Conservation (phyloP, 2,329 filamentous ascomycete genomes). For the Fusarium sterilihyphosum region DNA sequence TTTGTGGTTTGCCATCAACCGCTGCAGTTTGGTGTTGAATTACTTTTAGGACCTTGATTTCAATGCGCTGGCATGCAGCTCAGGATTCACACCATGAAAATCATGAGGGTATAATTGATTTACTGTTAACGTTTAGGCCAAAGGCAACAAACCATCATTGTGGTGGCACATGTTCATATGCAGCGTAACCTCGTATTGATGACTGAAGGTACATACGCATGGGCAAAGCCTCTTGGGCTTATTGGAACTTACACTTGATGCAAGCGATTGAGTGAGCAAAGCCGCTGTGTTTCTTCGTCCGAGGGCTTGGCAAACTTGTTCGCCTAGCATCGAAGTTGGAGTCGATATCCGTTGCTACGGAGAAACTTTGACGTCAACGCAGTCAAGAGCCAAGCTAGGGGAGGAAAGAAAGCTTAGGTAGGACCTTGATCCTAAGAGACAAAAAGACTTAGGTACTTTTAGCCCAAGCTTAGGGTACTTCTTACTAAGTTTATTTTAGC, state of each 20-base stretch:
- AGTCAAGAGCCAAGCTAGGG: neutral
- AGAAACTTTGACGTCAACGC: slow-evolving; percentile 27
- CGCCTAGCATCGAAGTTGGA: neutral
- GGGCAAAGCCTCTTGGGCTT: neutral
- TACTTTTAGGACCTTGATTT: neutral
- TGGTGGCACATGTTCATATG: neutral
- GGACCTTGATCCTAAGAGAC: too few relatives aligned
- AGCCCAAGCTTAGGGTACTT: too few relatives aligned
- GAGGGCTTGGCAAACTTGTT: neutral
- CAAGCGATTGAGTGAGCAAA: neutral
- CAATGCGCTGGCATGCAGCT: neutral
- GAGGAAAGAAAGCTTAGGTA: too few relatives aligned
- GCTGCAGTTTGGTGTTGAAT: neutral
- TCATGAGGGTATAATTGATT: too few relatives aligned
- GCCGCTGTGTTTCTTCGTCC: neutral
- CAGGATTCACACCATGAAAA: neutral
- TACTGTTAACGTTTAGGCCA: neutral
- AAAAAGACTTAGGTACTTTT: too few relatives aligned
- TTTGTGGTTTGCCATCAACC: neutral
- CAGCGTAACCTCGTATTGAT: slow-evolving; percentile 20
- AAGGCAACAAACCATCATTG: neutral
- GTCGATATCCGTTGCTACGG: slow-evolving; percentile 18
- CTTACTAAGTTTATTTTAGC: too few relatives aligned
- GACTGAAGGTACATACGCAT: neutral
- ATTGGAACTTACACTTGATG: neutral